Evolutionary conservation across 2,329 filamentous ascomycete species (phyloP).

Genomic region (Fusarium devonianum): DNA sequence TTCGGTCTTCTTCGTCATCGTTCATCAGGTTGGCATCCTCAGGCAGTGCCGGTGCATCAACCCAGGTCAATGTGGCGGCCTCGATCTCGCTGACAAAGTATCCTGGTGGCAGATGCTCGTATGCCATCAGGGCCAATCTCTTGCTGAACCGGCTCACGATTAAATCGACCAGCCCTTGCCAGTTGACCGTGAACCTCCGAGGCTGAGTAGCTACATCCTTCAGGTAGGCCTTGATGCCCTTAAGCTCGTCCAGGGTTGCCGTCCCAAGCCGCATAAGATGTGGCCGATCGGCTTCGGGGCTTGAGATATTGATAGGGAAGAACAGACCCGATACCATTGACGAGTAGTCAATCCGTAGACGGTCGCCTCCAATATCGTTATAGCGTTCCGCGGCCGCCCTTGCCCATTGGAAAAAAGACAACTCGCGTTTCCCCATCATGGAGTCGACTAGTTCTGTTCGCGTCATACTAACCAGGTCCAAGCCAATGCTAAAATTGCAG

Average conservation of each 20-base stretch:
- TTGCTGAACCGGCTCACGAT: constrained; percentile 68
- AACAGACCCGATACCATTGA: constrained; percentile 60
- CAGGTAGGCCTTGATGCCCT: constrained; percentile 53
- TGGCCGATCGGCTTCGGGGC: constrained; percentile 45
- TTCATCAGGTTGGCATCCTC: constrained; percentile 26
- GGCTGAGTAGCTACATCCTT: constrained; percentile 49
- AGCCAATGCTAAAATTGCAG: constrained; percentile 63
- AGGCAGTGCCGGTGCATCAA: constrained; percentile 48
- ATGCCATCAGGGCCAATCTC: constrained; percentile 55
- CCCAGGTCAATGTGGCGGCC: constrained; percentile 50
- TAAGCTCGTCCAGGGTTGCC: constrained; percentile 43
- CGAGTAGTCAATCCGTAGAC: constrained; percentile 56
- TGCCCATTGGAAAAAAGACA: constrained; percentile 51
- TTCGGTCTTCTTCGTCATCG: constrained; percentile 44
- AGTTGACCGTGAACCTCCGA: constrained; percentile 55
- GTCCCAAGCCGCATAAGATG: constrained; percentile 46
- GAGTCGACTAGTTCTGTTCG: constrained; percentile 35
- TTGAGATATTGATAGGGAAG: constrained; percentile 59
- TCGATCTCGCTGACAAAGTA: constrained; percentile 49
- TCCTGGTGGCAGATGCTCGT: constrained; percentile 35
- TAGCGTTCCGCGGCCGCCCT: constrained; percentile 55
- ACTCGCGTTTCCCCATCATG: constrained; percentile 18
- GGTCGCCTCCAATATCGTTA: constrained; percentile 52
- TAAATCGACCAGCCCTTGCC: constrained; percentile 73
- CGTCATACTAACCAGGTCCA: constrained; percentile 48